These are phyloP conservation scores for Mycothermus thermophilus DNA, from an alignment of 495 filamentous ascomycete species.

Conservation along the genomic window DNA sequence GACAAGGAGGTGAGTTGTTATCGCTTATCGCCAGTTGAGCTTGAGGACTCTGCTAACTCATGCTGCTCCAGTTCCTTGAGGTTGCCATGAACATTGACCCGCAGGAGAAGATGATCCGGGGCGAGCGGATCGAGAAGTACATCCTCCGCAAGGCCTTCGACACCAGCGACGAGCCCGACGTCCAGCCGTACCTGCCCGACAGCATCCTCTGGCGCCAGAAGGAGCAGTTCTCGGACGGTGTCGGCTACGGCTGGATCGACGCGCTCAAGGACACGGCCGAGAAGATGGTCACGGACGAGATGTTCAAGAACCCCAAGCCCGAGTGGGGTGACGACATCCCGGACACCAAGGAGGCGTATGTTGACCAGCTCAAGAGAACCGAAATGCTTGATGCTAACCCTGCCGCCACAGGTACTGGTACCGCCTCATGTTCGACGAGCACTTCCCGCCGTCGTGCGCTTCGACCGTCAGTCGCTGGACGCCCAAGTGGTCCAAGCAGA, in stretches of 20 bases:
- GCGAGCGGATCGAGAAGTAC: constrained; percentile 89
- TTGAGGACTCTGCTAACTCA: no score
- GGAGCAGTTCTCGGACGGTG: constrained; percentile 97
- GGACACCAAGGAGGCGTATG: constrained; percentile 89
- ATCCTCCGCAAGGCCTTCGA: constrained; percentile 96
- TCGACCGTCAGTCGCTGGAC: constrained; percentile 92
- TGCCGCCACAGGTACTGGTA: constrained; percentile 76
- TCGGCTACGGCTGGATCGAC: constrained; percentile 99
- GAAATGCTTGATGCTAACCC: not conserved
- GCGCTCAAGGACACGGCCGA: constrained; percentile 88
- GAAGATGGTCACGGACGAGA: constrained; percentile 78
- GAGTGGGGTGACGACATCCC: constrained; percentile 87
- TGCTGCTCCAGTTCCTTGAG: constrained; percentile 67
- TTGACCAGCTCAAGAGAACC: constrained; percentile 5
- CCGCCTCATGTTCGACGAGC: constrained; percentile 94
- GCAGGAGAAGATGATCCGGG: constrained; percentile 83
- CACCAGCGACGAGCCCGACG: constrained; percentile 66
- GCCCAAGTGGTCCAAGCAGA: constrained; percentile 95
- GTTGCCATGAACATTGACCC: constrained; percentile 86
- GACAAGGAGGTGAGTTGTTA: constrained; percentile 60
- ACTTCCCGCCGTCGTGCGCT: constrained; percentile 85
- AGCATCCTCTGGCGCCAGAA: constrained; percentile 97
- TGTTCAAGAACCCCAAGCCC: constrained; percentile 90
- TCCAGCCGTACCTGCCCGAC: constrained; percentile 74
- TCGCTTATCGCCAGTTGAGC: no score